Conservation (phyloP, 106 monocot species). For the Apostasia ramifera region DNA sequence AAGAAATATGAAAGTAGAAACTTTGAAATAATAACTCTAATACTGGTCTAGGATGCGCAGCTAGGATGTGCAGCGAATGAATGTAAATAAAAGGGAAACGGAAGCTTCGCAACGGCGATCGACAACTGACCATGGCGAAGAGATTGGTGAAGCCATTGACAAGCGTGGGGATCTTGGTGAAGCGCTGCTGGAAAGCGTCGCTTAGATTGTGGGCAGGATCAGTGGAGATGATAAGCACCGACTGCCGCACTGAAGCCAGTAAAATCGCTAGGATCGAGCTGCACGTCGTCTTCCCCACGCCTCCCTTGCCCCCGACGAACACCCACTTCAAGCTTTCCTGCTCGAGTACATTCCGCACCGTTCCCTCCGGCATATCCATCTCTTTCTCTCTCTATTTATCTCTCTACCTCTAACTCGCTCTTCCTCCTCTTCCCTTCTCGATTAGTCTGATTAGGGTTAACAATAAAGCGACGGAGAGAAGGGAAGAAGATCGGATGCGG, state of each 20-base stretch:
- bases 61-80: no score
- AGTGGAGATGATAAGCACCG: constrained; percentile 94
- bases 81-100: background rate
- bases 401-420: background rate
- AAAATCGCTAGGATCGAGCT: constrained; percentile 86
- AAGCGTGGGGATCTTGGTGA: constrained; percentile 92
- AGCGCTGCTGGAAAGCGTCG: constrained; percentile 97
- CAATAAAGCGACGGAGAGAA: no score
- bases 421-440: background rate
- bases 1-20: no score
- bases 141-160: constrained; percentile 94
- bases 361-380: constrained; percentile 46
- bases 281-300: constrained; percentile 96
- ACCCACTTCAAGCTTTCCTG: constrained; percentile 94
- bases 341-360: constrained; percentile 72
- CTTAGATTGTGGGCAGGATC: constrained; percentile 98
- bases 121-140: constrained; percentile 65
- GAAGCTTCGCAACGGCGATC: background rate
- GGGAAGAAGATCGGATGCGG: no score
- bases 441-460: no score
- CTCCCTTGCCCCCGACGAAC: constrained; percentile 95
- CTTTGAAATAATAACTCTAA: no score
- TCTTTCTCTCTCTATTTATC: constrained; percentile 1
- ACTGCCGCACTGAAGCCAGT: constrained; percentile 58
- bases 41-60: no score